Percentiles rank a stretch among this genome's conserved stretches.
Conservation (phyloP, 1,139 yeast species). For the Blastobotrys serpentis region DNA sequence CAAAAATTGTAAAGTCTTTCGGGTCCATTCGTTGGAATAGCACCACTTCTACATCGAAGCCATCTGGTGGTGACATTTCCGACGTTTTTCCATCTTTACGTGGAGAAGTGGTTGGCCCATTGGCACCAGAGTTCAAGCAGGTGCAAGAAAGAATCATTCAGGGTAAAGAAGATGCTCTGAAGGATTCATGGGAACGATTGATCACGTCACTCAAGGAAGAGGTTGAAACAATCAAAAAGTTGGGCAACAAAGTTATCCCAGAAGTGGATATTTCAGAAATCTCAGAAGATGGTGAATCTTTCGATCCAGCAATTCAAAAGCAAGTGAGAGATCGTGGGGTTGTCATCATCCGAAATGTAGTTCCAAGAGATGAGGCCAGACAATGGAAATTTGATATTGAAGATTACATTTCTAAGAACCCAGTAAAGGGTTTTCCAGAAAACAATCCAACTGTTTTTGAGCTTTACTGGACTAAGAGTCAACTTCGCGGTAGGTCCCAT, state of each 20-base stretch:
- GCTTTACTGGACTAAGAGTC: slow-evolving; percentile 48
- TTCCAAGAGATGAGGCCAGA: slow-evolving; percentile 35
- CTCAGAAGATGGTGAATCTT: slow-evolving; percentile 14
- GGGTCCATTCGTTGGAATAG: not conserved
- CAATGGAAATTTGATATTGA: slow-evolving; percentile 30
- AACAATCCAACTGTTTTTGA: slow-evolving; percentile 39
- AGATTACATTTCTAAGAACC: slow-evolving; percentile 30
- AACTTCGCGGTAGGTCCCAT: slow-evolving; percentile 46
- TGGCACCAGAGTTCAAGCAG: slow-evolving; percentile 25
- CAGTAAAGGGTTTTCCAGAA: slow-evolving; percentile 31
- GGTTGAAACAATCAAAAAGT: slow-evolving; percentile 27
- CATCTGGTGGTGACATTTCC: slow-evolving; percentile 23
- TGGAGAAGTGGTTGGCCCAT: slow-evolving; percentile 24
- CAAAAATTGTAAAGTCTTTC: not conserved
- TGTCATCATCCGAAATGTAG: slow-evolving; percentile 37
- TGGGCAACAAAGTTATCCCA: slow-evolving; percentile 28
- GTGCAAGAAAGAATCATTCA: slow-evolving; percentile 33
- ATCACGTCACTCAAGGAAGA: slow-evolving; percentile 31
- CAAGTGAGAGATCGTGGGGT: slow-evolving; percentile 34
- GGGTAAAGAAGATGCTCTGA: slow-evolving; percentile 32
- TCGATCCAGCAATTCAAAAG: slow-evolving; percentile 16
- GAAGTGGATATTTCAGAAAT: slow-evolving; percentile 25
- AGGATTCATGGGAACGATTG: slow-evolving; percentile 35
- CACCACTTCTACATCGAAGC: not conserved
- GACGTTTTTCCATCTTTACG: slow-evolving; percentile 29